phyloP scores from a whole-genome alignment of 306 rosid genomes.

The Gastrolobium villosum region DNA sequence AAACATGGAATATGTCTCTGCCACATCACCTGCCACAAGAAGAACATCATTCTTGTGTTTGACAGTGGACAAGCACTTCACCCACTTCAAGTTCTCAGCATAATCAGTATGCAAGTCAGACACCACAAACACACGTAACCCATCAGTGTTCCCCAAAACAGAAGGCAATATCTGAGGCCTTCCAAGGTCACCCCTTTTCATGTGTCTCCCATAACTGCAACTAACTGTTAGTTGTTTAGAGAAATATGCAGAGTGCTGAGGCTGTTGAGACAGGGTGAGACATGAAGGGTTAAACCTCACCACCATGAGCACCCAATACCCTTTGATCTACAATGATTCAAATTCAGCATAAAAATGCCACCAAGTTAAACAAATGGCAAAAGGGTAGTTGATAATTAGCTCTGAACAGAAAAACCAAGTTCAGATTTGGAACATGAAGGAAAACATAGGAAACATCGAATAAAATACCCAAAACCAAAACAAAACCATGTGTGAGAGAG shows the following conservation, averaged over 20 bases:
- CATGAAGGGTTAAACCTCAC: constrained; percentile 56
- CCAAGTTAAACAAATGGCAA: constrained; percentile 33
- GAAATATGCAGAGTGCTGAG: constrained; percentile 48
- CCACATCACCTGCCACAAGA: constrained; percentile 89
- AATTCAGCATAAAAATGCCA: constrained; percentile 43
- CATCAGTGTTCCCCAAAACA: constrained; percentile 51
- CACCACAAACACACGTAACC: constrained; percentile 73
- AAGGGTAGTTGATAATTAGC: constrained; percentile 17
- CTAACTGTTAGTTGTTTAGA: constrained; percentile 50
- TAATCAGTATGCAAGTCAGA: constrained; percentile 93
- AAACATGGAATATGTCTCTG: constrained; percentile 74
- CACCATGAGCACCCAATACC: constrained; percentile 54
- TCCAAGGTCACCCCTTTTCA: constrained; percentile 50
- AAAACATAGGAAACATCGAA: constrained; percentile 16
- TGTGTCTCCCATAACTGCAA: constrained; percentile 47
- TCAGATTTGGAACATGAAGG: constrained; percentile 29
- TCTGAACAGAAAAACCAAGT: constrained; percentile 17
- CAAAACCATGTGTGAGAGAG: not conserved
- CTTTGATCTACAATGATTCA: constrained; percentile 50
- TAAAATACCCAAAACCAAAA: constrained; percentile 8
- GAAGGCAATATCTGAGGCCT: constrained; percentile 66
- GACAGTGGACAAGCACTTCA: constrained; percentile 58
- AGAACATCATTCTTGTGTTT: constrained; percentile 69
- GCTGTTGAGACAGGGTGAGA: constrained; percentile 50
- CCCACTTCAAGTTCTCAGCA: constrained; percentile 87